Evolutionary conservation across 352 stramenopile species (phyloP).

Genomic region (Pythium rishiriense): DNA sequence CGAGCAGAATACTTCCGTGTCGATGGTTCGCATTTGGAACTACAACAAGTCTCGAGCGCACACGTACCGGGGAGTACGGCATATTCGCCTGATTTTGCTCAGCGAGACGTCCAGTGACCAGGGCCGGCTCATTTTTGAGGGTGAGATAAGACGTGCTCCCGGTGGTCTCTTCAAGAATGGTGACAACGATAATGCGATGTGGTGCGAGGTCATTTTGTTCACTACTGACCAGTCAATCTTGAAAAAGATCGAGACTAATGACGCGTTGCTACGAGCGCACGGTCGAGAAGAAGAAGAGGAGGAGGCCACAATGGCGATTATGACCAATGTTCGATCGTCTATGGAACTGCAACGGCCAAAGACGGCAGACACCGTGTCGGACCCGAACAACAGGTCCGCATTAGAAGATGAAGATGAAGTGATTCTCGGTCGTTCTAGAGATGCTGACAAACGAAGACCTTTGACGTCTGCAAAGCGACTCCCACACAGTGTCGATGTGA

Average conservation of each 20-base stretch:
- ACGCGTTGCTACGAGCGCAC: constrained; percentile 28
- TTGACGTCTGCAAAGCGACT: constrained; percentile 44
- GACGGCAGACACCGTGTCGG: constrained; percentile 47
- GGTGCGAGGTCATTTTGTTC: constrained; percentile 88
- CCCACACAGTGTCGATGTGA: constrained; percentile 11
- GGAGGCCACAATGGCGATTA: constrained; percentile 39
- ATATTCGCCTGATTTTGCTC: constrained; percentile 61
- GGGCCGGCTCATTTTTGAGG: constrained; percentile 73
- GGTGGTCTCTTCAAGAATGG: constrained; percentile 57
- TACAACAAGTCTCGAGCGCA: constrained; percentile 92
- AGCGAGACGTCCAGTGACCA: background rate
- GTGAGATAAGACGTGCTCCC: constrained; percentile 77
- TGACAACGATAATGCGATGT: constrained; percentile 43
- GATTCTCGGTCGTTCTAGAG: background rate
- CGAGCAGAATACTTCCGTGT: constrained; percentile 38
- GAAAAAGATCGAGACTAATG: constrained; percentile 69
- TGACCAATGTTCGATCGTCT: constrained; percentile 36
- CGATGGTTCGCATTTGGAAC: constrained; percentile 91
- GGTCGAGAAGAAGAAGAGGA: constrained; percentile 46
- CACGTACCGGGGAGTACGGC: constrained; percentile 65
- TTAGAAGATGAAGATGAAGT: background rate
- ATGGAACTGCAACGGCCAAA: constrained; percentile 50
- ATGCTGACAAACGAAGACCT: constrained; percentile 24
- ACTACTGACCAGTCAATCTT: constrained; percentile 68
- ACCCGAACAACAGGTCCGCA: background rate